A percentile compares a stretch with the other conserved stretches of the same genome.
phyloP scores from a whole-genome alignment of 495 filamentous ascomycete genomes.

The Penicillium herquei region DNA sequence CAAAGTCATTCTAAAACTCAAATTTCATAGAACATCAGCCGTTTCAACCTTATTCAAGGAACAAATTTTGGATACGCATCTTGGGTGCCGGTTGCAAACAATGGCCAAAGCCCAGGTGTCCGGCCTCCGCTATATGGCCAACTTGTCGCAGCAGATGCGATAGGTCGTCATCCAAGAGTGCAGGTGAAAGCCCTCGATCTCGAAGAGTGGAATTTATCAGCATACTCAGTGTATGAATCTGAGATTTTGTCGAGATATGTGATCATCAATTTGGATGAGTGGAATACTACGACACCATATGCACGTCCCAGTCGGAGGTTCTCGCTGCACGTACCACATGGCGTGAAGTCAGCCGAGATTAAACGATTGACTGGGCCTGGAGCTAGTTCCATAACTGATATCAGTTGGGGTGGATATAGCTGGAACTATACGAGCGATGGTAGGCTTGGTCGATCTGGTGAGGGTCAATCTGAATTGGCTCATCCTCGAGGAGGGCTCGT shows the following conservation, averaged over 20 bases:
- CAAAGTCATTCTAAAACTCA: not conserved
- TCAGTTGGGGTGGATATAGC: conserved; percentile 14
- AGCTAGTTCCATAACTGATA: conserved; percentile 9
- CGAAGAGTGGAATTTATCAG: conserved; percentile 8
- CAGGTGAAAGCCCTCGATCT: conserved; percentile 12
- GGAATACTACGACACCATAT: conserved; percentile 16
- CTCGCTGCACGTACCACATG: conserved; percentile 2
- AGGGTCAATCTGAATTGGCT: not conserved
- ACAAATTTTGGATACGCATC: conserved; percentile 19
- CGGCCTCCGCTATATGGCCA: conserved; percentile 16
- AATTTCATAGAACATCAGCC: conserved; percentile 11
- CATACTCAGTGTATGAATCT: conserved; percentile 15
- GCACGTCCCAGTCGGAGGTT: conserved; percentile 9
- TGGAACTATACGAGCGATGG: conserved; percentile 19
- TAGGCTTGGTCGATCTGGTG: conserved; percentile 7
- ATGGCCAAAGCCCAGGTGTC: conserved; percentile 10
- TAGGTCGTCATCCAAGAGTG: conserved; percentile 9
- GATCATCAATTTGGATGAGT: conserved; percentile 19
- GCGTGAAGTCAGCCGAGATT: conserved; percentile 6
- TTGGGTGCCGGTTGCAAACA: conserved; percentile 11
- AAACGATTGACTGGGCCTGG: conserved; percentile 11
- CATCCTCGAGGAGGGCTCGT: not conserved
- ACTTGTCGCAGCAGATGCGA: conserved; percentile 14
- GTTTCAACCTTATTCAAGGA: conserved; percentile 20
- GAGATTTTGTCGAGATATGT: conserved; percentile 11